Percentiles rank a stretch among this genome's conserved stretches.
Evolutionary conservation across 192 early-diverging fungal species (phyloP).

Genomic region (Pecoramyces ruminantium): DNA sequence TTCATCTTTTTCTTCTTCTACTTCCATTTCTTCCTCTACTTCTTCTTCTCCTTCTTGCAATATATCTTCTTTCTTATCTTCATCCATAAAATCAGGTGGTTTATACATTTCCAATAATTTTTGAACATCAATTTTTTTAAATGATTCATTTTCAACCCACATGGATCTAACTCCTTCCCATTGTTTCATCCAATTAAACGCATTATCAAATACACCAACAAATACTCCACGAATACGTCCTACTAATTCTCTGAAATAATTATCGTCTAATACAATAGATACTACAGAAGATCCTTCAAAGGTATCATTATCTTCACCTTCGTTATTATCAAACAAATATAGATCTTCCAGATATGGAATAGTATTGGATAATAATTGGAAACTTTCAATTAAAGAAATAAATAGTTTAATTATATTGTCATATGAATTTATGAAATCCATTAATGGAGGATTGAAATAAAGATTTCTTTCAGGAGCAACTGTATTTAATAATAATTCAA

Average conservation of each 20-base stretch:
- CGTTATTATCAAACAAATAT: constrained; percentile 10
- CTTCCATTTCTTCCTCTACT: not conserved
- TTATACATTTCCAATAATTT: constrained; percentile 9
- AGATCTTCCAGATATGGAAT: not conserved
- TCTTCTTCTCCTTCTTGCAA: not conserved
- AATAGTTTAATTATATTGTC: not conserved
- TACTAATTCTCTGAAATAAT: constrained; percentile 34
- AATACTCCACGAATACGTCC: constrained; percentile 33
- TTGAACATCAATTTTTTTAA: constrained; percentile 19
- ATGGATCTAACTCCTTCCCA: constrained; percentile 28
- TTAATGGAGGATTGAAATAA: not conserved
- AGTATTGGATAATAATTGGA: not conserved
- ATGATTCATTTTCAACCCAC: constrained; percentile 31
- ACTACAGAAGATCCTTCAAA: constrained; percentile 30
- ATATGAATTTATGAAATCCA: not conserved
- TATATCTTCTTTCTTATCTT: not conserved
- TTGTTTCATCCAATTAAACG: constrained; percentile 19
- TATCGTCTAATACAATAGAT: constrained; percentile 28
- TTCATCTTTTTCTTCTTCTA: not conserved
- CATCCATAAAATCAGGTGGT: not conserved
- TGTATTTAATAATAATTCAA: not conserved
- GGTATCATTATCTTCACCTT: constrained; percentile 29
- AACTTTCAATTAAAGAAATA: not conserved
- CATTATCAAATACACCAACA: constrained; percentile 34
- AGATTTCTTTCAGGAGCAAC: not conserved